Evolutionary conservation across 441 rosid species (phyloP).

Genomic region (Jatropha multifida): DNA sequence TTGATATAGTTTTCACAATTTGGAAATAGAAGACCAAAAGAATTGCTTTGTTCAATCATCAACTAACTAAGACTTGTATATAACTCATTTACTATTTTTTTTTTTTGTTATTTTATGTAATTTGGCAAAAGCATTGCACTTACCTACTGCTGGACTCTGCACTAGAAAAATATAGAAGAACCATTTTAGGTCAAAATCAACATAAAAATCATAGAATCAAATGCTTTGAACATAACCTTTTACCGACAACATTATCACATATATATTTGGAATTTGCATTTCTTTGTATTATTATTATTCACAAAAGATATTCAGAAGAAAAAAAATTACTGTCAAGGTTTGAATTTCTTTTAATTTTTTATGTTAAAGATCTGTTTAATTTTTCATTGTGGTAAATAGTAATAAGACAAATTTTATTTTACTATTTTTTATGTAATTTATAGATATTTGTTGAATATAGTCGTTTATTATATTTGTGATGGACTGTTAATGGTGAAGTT

Average conservation of each 20-base stretch:
- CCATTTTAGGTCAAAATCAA: slow-evolving; percentile 6
- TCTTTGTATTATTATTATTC: too few species aligned
- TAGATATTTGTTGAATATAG: too few species aligned
- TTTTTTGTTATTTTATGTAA: background rate
- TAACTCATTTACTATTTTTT: background rate
- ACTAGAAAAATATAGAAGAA: background rate
- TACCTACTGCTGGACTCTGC: background rate
- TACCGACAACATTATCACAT: background rate
- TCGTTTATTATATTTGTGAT: background rate
- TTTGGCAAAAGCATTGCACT: background rate
- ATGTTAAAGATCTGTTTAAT: too few species aligned
- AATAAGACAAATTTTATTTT: too few species aligned
- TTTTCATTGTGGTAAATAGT: too few species aligned
- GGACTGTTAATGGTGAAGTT: background rate
- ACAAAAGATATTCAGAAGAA: too few species aligned
- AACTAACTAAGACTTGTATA: background rate
- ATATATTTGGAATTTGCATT: background rate
- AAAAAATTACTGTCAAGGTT: too few species aligned
- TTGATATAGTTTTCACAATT: background rate
- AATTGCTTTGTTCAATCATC: background rate
- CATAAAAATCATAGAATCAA: background rate
- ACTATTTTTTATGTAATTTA: too few species aligned
- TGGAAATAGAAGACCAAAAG: background rate
- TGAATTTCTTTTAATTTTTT: too few species aligned
- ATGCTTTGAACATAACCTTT: background rate